A percentile compares a stretch with the other conserved stretches of the same genome.
phyloP scores from a whole-genome alignment of 2,329 filamentous ascomycete genomes.

The Leptographium radiaticola region DNA sequence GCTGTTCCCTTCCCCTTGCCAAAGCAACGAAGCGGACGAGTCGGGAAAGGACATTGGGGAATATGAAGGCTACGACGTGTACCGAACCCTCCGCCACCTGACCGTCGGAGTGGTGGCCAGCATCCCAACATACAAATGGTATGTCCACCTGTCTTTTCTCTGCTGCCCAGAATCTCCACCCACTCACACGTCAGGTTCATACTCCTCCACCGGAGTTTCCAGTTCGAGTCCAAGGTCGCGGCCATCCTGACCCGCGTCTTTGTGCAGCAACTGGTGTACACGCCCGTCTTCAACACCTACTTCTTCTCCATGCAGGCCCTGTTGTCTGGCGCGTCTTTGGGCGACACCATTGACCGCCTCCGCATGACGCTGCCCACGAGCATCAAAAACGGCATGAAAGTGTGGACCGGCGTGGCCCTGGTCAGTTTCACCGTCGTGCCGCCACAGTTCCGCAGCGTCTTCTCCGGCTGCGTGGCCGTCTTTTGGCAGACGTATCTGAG shows the following conservation, averaged over 20 bases:
- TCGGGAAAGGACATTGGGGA: slow-evolving; percentile 17
- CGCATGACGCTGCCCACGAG: slow-evolving; percentile 62
- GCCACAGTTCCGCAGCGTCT: slow-evolving; percentile 65
- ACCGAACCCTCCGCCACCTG: slow-evolving; percentile 56
- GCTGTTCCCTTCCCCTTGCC: slow-evolving; percentile 28
- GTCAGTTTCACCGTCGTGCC: slow-evolving; percentile 73
- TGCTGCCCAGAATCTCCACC: background rate
- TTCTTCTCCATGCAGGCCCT: slow-evolving; percentile 72
- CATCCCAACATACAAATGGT: slow-evolving; percentile 76
- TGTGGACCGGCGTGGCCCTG: slow-evolving; percentile 83
- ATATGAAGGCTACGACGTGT: slow-evolving; percentile 46
- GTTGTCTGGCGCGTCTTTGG: slow-evolving; percentile 50
- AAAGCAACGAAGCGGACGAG: background rate
- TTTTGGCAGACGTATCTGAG: slow-evolving; percentile 88
- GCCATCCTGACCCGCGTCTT: slow-evolving; percentile 64
- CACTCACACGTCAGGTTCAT: slow-evolving; percentile 46
- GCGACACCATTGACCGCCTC: slow-evolving; percentile 56
- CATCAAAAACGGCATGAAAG: slow-evolving; percentile 65
- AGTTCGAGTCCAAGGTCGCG: slow-evolving; percentile 58
- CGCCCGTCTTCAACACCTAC: slow-evolving; percentile 67
- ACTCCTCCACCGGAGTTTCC: slow-evolving; percentile 69
- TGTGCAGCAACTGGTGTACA: slow-evolving; percentile 68
- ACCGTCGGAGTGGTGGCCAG: slow-evolving; percentile 58
- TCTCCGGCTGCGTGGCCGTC: slow-evolving; percentile 65
- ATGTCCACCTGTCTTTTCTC: slow-evolving; percentile 16